Percentiles rank a stretch among this genome's conserved stretches.
These are phyloP conservation scores for Fagopyrum homotropicum DNA, from an alignment of 148 eudicot species.

Conservation along the genomic window DNA sequence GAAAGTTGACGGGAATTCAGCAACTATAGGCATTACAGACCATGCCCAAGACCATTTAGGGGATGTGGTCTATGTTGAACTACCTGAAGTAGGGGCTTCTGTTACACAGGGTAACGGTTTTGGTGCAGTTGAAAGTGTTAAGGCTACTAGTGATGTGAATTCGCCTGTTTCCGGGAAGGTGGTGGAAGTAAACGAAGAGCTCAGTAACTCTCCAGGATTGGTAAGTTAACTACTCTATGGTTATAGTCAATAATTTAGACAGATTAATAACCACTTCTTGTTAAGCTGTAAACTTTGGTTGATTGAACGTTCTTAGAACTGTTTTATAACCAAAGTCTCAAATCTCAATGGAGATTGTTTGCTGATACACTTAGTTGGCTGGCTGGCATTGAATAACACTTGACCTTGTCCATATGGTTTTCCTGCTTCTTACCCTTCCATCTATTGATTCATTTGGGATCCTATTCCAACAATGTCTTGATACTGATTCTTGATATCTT, in stretches of 20 bases:
- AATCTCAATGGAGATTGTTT: neutral
- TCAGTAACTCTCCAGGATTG: constrained; percentile 58
- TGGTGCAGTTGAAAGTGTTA: constrained; percentile 96
- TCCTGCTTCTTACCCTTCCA: neutral
- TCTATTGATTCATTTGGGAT: neutral
- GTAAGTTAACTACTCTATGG: constrained; percentile 23
- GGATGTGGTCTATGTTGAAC: constrained; percentile 81
- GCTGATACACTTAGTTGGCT: neutral
- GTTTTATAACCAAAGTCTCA: neutral
- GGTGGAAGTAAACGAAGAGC: constrained; percentile 57
- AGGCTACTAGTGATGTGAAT: constrained; percentile 87
- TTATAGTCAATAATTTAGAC: neutral
- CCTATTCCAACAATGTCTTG: too few relatives aligned
- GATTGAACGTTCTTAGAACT: neutral
- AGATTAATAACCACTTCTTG: neutral
- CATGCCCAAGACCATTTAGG: constrained; percentile 94
- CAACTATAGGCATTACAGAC: constrained; percentile 82
- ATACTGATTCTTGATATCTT: too few relatives aligned
- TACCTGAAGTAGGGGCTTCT: constrained; percentile 65
- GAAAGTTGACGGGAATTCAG: constrained; percentile 65
- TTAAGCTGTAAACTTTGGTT: neutral
- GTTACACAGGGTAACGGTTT: constrained; percentile 67
- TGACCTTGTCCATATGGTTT: neutral
- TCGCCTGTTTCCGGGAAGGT: constrained; percentile 92
- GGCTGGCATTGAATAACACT: constrained; percentile 1